A percentile compares a stretch with the other conserved stretches of the same genome.
Evolutionary conservation across 495 filamentous ascomycete species (phyloP).

Genomic region (Hypoxylon fuscum): DNA sequence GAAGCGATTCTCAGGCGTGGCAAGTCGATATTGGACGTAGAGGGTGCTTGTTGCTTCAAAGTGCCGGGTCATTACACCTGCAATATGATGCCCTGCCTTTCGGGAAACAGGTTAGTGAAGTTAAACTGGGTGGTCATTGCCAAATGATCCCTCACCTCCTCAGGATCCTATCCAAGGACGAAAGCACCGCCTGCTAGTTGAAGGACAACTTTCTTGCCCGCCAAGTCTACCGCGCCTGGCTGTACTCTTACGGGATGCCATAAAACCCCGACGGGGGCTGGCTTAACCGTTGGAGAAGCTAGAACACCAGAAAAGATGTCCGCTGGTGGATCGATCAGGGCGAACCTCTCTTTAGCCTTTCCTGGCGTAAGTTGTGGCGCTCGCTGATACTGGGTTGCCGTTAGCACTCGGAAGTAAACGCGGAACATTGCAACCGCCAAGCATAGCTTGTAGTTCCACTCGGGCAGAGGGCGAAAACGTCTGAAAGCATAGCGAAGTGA

Average conservation of each 20-base stretch:
- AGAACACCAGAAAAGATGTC: not conserved
- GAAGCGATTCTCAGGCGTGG: slow-evolving; percentile 2
- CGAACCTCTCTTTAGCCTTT: not conserved
- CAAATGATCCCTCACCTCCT: not conserved
- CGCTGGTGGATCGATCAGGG: not conserved
- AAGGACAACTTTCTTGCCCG: not conserved
- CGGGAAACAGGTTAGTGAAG: not conserved
- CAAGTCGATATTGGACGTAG: slow-evolving; percentile 11
- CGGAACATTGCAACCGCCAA: not conserved
- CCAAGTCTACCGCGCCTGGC: not conserved
- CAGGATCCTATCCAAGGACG: slow-evolving; percentile 1
- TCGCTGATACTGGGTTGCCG: not conserved
- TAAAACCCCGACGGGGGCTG: slow-evolving; percentile 4
- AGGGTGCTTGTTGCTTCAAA: slow-evolving; percentile 5
- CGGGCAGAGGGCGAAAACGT: not conserved
- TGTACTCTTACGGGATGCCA: slow-evolving; percentile 1
- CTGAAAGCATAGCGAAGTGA: not conserved
- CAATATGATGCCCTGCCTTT: not conserved
- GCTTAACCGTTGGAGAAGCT: not conserved
- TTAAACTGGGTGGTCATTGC: not conserved
- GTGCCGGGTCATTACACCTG: not conserved
- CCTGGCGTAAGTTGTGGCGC: not conserved
- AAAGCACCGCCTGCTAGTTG: not conserved
- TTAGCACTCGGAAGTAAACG: not conserved
- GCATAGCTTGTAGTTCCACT: not conserved